A percentile compares a stretch with the other conserved stretches of the same genome.
These are phyloP conservation scores for Solanum megistacrolobum DNA, from an alignment of 257 asterid genomes.

Conservation along the genomic window DNA sequence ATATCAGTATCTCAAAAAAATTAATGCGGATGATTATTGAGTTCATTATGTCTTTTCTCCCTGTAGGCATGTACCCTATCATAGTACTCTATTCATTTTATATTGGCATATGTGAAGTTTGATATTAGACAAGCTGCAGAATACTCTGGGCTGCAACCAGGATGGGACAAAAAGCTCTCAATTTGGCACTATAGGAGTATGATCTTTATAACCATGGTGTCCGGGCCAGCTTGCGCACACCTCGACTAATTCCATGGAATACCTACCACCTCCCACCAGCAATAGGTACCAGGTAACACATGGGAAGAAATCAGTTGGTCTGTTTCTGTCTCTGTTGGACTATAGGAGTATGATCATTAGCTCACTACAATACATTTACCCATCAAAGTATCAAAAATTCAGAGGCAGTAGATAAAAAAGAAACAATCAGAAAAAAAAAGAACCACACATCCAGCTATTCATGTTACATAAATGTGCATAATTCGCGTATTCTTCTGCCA, in stretches of 20 bases:
- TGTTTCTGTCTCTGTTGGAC: not conserved
- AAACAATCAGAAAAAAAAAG: not conserved
- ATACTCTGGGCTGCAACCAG: not conserved
- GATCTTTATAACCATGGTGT: not conserved
- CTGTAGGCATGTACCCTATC: not conserved
- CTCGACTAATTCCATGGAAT: not conserved
- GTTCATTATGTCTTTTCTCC: not conserved
- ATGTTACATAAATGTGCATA: not conserved
- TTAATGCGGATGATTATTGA: not conserved
- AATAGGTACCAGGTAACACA: not conserved
- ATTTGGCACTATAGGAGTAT: not conserved
- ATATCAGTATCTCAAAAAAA: not conserved
- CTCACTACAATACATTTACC: not conserved
- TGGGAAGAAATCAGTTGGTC: not conserved
- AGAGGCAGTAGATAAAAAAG: not conserved
- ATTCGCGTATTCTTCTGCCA: not conserved
- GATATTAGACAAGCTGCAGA: not conserved
- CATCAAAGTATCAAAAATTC: not conserved
- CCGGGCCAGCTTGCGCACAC: not conserved
- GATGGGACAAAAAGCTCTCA: not conserved
- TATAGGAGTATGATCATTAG: not conserved
- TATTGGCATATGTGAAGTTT: not conserved
- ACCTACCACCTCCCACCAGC: not conserved
- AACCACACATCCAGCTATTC: not conserved
- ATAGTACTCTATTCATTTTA: not conserved